A percentile compares a stretch with the other conserved stretches of the same genome.
Evolutionary conservation across 1,139 yeast genomes (phyloP).

Genomic region (Geotrichum restrictum): DNA sequence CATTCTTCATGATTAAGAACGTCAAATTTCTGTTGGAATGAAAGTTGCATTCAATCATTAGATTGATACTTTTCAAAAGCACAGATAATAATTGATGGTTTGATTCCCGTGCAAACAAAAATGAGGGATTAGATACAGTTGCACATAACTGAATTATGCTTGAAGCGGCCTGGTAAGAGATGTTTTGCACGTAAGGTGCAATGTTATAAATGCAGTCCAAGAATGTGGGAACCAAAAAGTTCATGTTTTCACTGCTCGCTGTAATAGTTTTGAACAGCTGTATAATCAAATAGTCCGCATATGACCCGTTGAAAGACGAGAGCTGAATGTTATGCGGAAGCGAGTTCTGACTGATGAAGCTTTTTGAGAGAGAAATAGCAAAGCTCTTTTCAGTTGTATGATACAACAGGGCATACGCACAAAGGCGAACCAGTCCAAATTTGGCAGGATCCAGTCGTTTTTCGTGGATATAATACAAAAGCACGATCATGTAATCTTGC

Average conservation of each 20-base stretch:
- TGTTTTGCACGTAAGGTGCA: slow-evolving; percentile 35
- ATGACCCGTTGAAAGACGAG: slow-evolving; percentile 34
- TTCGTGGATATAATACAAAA: slow-evolving; percentile 56
- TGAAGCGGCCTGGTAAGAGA: slow-evolving; percentile 58
- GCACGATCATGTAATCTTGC: slow-evolving; percentile 51
- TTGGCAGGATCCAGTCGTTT: slow-evolving; percentile 45
- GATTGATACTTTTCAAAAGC: slow-evolving; percentile 30
- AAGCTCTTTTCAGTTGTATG: slow-evolving; percentile 50
- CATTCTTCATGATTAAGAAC: slow-evolving; percentile 35
- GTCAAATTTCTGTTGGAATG: slow-evolving; percentile 33
- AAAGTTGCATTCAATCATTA: slow-evolving; percentile 33
- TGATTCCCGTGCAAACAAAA: slow-evolving; percentile 45
- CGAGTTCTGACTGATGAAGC: slow-evolving; percentile 29
- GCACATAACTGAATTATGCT: slow-evolving; percentile 53
- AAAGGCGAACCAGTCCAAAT: slow-evolving; percentile 53
- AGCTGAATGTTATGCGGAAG: slow-evolving; percentile 34
- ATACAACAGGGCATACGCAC: slow-evolving; percentile 58
- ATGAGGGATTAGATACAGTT: slow-evolving; percentile 44
- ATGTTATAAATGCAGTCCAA: slow-evolving; percentile 37
- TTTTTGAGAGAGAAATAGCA: slow-evolving; percentile 30
- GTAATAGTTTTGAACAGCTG: slow-evolving; percentile 29
- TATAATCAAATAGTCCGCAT: slow-evolving; percentile 37
- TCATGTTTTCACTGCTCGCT: slow-evolving; percentile 22
- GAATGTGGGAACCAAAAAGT: slow-evolving; percentile 32
- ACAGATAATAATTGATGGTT: slow-evolving; percentile 53